Conservation (phyloP, 2,329 filamentous ascomycete genomes). For the Dryadomyces quercivorus region DNA sequence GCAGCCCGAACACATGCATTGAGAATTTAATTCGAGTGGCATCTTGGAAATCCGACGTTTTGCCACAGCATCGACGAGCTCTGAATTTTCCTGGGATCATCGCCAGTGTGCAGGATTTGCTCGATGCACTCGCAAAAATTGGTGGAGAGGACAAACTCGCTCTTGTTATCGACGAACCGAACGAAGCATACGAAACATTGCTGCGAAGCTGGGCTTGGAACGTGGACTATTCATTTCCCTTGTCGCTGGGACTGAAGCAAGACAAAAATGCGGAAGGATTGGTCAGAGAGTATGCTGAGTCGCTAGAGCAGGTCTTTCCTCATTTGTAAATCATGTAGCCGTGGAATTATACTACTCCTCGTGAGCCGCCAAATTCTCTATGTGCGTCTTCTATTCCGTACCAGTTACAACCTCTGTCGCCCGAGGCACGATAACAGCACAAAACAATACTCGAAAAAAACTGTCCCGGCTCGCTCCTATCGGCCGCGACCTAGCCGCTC, state of each 20-base stretch:
- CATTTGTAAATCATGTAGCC: too few relatives aligned
- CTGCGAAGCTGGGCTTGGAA: slow-evolving; percentile 47
- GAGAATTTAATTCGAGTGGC: slow-evolving; percentile 39
- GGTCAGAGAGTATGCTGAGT: slow-evolving; percentile 42
- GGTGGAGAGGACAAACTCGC: slow-evolving; percentile 42
- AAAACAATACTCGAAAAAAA: background rate
- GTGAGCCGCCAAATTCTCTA: background rate
- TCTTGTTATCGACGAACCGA: slow-evolving; percentile 40
- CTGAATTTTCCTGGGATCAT: slow-evolving; percentile 47
- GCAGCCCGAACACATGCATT: slow-evolving; percentile 38
- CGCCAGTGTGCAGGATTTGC: slow-evolving; percentile 46
- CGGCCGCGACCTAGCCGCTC: slow-evolving; percentile 65
- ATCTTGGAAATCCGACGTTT: slow-evolving; percentile 22
- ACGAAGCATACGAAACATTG: slow-evolving; percentile 41
- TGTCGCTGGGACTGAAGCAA: slow-evolving; percentile 36
- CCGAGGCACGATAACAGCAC: background rate
- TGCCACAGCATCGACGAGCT: slow-evolving; percentile 34
- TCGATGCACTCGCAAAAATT: slow-evolving; percentile 43
- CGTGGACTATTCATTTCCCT: slow-evolving; percentile 38
- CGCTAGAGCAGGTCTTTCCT: slow-evolving; percentile 14
- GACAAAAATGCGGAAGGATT: slow-evolving; percentile 41
- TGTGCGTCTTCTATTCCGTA: background rate
- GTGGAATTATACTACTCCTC: too few relatives aligned
- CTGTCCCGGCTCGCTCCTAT: slow-evolving; percentile 15
- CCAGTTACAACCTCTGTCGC: background rate